Base-by-base conservation (phyloP, 176 grass and related monocot genomes). In the Oryza meyeriana region DNA sequence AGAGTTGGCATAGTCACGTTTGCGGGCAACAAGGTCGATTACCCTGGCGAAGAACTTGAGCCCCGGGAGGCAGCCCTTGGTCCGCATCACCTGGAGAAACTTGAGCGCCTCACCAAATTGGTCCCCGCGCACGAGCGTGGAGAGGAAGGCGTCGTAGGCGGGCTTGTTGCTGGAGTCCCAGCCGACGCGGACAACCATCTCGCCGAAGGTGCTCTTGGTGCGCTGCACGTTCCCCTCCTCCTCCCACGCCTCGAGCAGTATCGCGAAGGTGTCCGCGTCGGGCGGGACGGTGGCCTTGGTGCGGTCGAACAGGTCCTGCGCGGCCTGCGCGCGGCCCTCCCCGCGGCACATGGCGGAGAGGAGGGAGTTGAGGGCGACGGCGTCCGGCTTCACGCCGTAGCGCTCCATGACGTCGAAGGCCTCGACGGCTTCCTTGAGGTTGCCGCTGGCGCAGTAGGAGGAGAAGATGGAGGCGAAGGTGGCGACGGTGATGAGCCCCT, bases 391-490 rank as follows among this genome's bases (percentile, higher is more conserved):
- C 38, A 97, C 25, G 70, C 83, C 88, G 85, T 90, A 92, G 11
- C 66, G 77, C 47, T 80, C 88, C 94, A 94, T 94, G 77, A 77
- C 74, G n/a, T 92, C 85, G 47, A 97, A 94, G 67, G 91, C 91
- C 80, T 72, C 70, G 85, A 61, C 6, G 38, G 90, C 92, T 0
- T 92, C 88, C 83, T 91, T 94, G 80, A 94, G 20, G 61, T 82
- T 87, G 42, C 90, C 85, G 31, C 27, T 16, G 76, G 86, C 41
- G 83, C 83, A 94, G 76, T 91, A 97, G 69, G 92, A 92, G 41
- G 79, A 20, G 83, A 94, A 97, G 68, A 88, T 71, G 55, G 91
- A 97, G 36, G 79, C 85, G 78, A 97, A 97, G n/a, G 92, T 97
- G 85, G 85, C 63, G 38, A 85, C 55, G 41, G 85, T 87, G 77